Evolutionary conservation across 495 filamentous ascomycete species (phyloP).

Genomic region (Penicillium samsonianum): DNA sequence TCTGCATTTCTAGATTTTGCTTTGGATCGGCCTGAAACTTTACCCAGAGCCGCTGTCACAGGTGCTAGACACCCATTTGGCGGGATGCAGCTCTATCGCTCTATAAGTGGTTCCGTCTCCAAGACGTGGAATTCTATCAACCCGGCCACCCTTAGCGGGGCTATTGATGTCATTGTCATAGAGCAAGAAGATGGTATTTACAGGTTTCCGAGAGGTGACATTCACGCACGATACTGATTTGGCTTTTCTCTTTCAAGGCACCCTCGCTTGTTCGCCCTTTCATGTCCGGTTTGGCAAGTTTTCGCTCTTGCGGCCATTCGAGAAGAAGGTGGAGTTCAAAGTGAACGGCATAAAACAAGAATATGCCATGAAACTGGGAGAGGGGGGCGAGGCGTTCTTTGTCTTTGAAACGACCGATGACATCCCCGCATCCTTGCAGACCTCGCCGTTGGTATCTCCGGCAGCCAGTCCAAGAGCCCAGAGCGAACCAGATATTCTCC

Average conservation of each 20-base stretch:
- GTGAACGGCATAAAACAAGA: constrained; percentile 91
- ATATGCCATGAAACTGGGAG: constrained; percentile 97
- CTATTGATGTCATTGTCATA: constrained; percentile 98
- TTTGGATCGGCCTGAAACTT: constrained; percentile 11
- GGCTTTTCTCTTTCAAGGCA: constrained; percentile 42
- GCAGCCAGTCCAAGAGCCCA: constrained; percentile 69
- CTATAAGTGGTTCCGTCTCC: constrained; percentile 91
- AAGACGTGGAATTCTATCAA: constrained; percentile 99
- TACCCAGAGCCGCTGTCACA: constrained; percentile 15
- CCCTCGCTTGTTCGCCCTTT: constrained; percentile 91
- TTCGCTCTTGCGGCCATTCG: constrained; percentile 88
- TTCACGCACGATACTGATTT: constrained; percentile 5
- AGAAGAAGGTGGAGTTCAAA: constrained; percentile 98
- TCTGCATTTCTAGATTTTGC: constrained; percentile 6
- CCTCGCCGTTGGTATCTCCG: constrained; percentile 88
- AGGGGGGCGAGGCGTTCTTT: constrained; percentile 97
- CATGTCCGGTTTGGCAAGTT: constrained; percentile 99
- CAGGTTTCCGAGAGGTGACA: background rate
- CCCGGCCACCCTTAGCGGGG: constrained; percentile 92
- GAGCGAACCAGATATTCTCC: constrained; percentile 53
- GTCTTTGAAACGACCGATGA: constrained; percentile 91
- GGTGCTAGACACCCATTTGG: constrained; percentile 23
- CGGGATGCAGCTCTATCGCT: constrained; percentile 96
- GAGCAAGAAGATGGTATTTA: constrained; percentile 85
- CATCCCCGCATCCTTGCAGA: constrained; percentile 88